Base-by-base conservation (phyloP, 345 rosid species). In the Zanthoxylum bungeanum region DNA sequence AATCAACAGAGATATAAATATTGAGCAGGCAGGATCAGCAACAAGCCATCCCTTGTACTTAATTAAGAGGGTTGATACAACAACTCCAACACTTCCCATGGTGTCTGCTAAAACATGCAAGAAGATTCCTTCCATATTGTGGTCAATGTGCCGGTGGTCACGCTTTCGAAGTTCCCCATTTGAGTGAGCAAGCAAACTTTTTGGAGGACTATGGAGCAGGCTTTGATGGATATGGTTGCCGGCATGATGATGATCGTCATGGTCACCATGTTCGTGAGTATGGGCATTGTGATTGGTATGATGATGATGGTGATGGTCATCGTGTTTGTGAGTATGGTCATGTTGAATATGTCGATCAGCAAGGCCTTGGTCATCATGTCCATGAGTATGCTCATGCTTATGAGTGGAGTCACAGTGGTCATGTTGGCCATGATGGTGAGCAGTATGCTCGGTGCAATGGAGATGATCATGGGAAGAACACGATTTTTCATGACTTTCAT, bases 101-200 rank as follows among this genome's bases (percentile, higher is more conserved):
- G 98, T 92, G 73, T 94, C 98, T 52, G 98, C 98, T 71, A 92
- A 79, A 70, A 94, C 95, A 72, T 94, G 98, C 71, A 94, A 82
- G 79, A 94, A 94, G 59, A 94, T 94, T 51, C 98, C 98, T 84
- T 94, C 98, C 98, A 94, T 92, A 79, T 94, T 94, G 86, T 94
- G 98, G 78, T 94, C 97, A 60, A 94, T 85, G 80, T 93, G 97
- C 25, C 12, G 85, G 81, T 81, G 91, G 51, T 84, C 84, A 34
- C 60, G 78, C 61, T 81, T 81, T 36, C 64, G 63, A 3, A 57
- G 28, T 37, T 57, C 66, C 59, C 64, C 72, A 28, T 70, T 69
- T 39, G 79, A 71, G 60, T 4, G 64, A 42, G 40, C 47, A 11
- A 30, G 44, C 52, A 52, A 60, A 27, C 60, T 44, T 66, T 63